Conservation (phyloP, 176 grass and related monocot genomes). For the Canna indica region DNA sequence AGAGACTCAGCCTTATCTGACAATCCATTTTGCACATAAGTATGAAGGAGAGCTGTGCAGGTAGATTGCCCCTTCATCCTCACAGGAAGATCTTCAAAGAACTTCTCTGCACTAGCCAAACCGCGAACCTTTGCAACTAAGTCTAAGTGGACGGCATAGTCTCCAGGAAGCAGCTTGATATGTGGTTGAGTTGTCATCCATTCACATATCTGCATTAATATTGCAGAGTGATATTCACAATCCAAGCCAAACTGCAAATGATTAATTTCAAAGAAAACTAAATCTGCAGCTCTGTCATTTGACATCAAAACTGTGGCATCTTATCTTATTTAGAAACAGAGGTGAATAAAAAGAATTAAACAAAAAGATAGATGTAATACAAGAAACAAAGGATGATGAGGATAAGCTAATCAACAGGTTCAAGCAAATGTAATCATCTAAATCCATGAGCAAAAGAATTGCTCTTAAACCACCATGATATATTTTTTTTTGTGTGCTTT, state of each 20-base stretch:
- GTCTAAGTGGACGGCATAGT: slow-evolving; percentile 85
- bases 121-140: slow-evolving; percentile 66
- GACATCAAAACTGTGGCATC: no score
- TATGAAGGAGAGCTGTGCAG: slow-evolving; percentile 58
- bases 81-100: slow-evolving; percentile 81
- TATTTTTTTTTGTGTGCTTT: no score
- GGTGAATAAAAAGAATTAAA: no score
- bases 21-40: slow-evolving; percentile 38
- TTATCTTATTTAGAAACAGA: no score
- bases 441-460: no score
- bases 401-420: no score
- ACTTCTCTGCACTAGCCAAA: slow-evolving; percentile 64
- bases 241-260: not conserved
- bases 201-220: slow-evolving; percentile 51
- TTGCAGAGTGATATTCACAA: not conserved
- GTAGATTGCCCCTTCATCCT: slow-evolving; percentile 60
- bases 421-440: no score
- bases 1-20: slow-evolving; percentile 64
- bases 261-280: not conserved
- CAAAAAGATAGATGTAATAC: no score
- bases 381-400: no score
- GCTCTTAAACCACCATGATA: no score
- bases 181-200: slow-evolving; percentile 70
- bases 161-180: slow-evolving; percentile 60
- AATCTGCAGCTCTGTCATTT: no score